These are phyloP conservation scores for Pseudogymnoascus sp. DNA, from an alignment of 2,329 filamentous ascomycete genomes.

Conservation along the genomic window DNA sequence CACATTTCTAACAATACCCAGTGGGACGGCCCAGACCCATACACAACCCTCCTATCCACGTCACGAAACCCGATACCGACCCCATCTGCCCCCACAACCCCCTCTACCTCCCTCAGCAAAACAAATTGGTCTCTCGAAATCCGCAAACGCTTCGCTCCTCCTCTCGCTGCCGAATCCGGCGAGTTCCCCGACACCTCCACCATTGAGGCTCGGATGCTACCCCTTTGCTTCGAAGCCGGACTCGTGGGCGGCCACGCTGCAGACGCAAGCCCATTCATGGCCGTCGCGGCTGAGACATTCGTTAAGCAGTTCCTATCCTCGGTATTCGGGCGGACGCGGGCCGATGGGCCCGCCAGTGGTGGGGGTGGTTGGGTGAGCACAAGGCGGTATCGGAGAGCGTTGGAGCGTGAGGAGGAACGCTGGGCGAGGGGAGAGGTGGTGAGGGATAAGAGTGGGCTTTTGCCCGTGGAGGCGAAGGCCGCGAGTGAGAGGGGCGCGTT, in stretches of 20 bases:
- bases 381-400: conserved; percentile 64
- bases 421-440: conserved; percentile 65
- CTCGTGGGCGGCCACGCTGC: conserved; percentile 49
- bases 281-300: conserved; percentile 57
- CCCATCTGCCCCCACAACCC: not conserved
- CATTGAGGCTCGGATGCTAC: conserved; percentile 58
- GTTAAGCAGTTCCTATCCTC: conserved; percentile 58
- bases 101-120: not conserved
- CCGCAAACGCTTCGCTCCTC: conserved; percentile 55
- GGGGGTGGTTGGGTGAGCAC: conserved; percentile 70
- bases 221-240: conserved; percentile 60
- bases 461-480: conserved; percentile 74
- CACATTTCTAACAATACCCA: conserved; percentile 11
- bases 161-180: conserved; percentile 58
- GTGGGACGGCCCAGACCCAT: conserved; percentile 26
- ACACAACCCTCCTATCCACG: conserved; percentile 20
- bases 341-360: conserved; percentile 56
- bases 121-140: conserved; percentile 60
- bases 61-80: not conserved
- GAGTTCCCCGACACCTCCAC: conserved; percentile 60
- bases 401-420: conserved; percentile 67
- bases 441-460: conserved; percentile 65
- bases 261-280: conserved; percentile 57
- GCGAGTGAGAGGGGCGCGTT: conserved; percentile 64
- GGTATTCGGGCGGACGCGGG: conserved; percentile 55